Evolutionary conservation across 2,329 filamentous ascomycete species (phyloP).

Genomic region (Penicillium sp.): DNA sequence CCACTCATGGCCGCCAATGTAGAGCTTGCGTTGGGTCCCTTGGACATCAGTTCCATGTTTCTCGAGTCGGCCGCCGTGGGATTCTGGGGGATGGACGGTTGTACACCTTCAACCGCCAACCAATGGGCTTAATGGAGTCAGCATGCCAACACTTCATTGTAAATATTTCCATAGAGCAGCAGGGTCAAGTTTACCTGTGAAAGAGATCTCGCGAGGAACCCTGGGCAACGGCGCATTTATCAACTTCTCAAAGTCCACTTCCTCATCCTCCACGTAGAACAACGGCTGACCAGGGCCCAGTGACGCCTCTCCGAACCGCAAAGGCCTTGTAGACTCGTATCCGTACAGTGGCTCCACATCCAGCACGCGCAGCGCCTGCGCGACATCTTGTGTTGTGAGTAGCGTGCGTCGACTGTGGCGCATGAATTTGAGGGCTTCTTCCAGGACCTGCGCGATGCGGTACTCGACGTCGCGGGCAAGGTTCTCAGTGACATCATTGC

Average conservation of each 20-base stretch:
- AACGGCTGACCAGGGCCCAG: slow-evolving; percentile 86
- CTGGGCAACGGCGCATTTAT: slow-evolving; percentile 94
- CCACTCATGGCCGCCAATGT: slow-evolving; percentile 74
- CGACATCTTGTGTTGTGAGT: slow-evolving; percentile 79
- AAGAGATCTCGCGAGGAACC: slow-evolving; percentile 82
- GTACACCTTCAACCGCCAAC: slow-evolving; percentile 94
- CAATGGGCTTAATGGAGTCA: slow-evolving; percentile 84
- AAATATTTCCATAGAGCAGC: slow-evolving; percentile 10
- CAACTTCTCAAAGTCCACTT: slow-evolving; percentile 96
- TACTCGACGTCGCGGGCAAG: slow-evolving; percentile 93
- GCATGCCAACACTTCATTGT: no score
- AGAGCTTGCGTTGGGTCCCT: slow-evolving; percentile 79
- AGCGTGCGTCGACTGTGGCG: slow-evolving; percentile 77
- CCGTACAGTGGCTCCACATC: slow-evolving; percentile 94
- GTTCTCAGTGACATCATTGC: slow-evolving; percentile 76
- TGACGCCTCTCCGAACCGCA: slow-evolving; percentile 88
- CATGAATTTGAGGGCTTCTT: slow-evolving; percentile 94
- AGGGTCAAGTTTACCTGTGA: slow-evolving; percentile 80
- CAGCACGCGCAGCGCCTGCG: slow-evolving; percentile 72
- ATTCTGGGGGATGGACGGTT: slow-evolving; percentile 93
- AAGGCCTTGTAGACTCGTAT: slow-evolving; percentile 81
- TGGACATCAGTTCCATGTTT: slow-evolving; percentile 75
- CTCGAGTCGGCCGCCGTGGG: slow-evolving; percentile 76
- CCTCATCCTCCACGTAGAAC: slow-evolving; percentile 96
- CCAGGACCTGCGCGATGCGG: slow-evolving; percentile 81